phyloP scores from a whole-genome alignment of 169 alveolate genomes.

The Plasmodium inui region DNA sequence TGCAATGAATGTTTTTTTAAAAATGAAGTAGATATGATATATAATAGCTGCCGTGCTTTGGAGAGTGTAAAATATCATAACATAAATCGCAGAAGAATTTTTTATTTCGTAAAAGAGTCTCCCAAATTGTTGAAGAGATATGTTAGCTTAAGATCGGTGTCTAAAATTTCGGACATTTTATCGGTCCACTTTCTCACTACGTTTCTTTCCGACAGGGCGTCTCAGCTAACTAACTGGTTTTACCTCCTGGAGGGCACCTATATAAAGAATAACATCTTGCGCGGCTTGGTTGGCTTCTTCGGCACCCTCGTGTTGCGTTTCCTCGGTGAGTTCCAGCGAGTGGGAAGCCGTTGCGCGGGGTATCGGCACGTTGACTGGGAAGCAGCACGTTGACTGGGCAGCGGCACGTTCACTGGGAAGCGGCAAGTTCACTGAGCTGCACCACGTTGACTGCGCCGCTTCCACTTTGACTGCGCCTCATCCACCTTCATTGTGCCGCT shows the following conservation, averaged over 20 bases:
- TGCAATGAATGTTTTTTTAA: slow-evolving; percentile 69
- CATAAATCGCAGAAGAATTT: neutral
- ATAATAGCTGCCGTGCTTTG: slow-evolving; percentile 53
- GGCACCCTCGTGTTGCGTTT: slow-evolving; percentile 25
- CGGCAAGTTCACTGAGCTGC: too few species aligned
- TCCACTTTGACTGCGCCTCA: neutral
- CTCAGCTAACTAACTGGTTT: neutral
- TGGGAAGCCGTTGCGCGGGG: too few species aligned
- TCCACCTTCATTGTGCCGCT: neutral
- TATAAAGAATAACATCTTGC: neutral
- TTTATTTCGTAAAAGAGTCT: slow-evolving; percentile 6
- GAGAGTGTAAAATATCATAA: slow-evolving; percentile 30
- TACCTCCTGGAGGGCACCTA: slow-evolving; percentile 8
- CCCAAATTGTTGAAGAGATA: slow-evolving; percentile 28
- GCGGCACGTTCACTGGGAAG: neutral
- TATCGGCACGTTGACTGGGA: neutral
- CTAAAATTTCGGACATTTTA: neutral
- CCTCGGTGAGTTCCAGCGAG: neutral
- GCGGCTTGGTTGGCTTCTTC: slow-evolving; percentile 11
- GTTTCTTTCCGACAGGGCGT: neutral
- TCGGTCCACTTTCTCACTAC: neutral
- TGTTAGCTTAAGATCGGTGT: slow-evolving; percentile 3
- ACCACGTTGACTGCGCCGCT: neutral
- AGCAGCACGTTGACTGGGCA: too few species aligned
- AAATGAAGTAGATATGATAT: slow-evolving; percentile 56